Evolutionary conservation across 169 alveolate species (phyloP).

Genomic region (Cryptosporidium muris): DNA sequence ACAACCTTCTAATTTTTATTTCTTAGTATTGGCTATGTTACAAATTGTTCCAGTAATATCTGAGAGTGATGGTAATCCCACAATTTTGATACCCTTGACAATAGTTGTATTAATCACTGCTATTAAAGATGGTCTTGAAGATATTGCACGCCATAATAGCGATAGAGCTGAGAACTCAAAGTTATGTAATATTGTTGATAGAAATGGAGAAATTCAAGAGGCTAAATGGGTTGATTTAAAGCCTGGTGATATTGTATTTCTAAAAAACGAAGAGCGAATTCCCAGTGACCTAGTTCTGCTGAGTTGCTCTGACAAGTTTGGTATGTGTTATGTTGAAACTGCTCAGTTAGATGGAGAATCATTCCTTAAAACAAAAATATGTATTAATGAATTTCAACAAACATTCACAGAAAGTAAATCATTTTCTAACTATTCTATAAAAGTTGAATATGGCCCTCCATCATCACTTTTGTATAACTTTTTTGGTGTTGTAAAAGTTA

Average conservation of each 20-base stretch:
- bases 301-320: conserved; percentile 88
- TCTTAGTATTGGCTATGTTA: conserved; percentile 86
- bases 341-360: too few species aligned
- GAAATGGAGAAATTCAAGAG: conserved; percentile 77
- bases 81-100: conserved; percentile 88
- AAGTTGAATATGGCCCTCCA: too few species aligned
- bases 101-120: conserved; percentile 90
- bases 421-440: too few species aligned
- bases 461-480: too few species aligned
- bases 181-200: conserved; percentile 77
- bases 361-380: too few species aligned
- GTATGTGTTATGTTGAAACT: conserved; percentile 89
- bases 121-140: conserved; percentile 92
- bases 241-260: conserved; percentile 93
- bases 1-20: conserved; percentile 87
- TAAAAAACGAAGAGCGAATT: conserved; percentile 86
- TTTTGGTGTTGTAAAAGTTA: too few species aligned
- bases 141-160: conserved; percentile 86
- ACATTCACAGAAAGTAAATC: too few species aligned
- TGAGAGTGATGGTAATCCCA: conserved; percentile 90
- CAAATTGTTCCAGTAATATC: conserved; percentile 85
- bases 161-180: conserved; percentile 91
- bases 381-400: too few species aligned
- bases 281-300: conserved; percentile 95
- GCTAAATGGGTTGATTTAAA: conserved; percentile 84